Percentiles rank a stretch among this genome's conserved stretches.
Conservation (phyloP, 345 rosid species). For the Populus alba region DNA sequence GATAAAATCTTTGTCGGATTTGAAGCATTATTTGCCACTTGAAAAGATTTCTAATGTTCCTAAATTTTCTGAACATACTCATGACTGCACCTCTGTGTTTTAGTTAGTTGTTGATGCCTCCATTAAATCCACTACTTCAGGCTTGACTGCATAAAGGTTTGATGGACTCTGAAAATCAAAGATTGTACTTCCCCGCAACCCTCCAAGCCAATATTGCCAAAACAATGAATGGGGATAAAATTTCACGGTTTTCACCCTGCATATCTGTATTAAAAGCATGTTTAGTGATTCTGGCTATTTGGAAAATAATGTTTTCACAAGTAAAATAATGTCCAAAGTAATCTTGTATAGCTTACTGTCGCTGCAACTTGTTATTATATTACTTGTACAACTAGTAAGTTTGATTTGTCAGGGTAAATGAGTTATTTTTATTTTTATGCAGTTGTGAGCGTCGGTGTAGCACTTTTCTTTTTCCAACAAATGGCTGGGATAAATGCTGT, state of each 20-base stretch:
- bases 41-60: neutral
- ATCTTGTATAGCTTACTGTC: neutral
- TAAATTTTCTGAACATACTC: neutral
- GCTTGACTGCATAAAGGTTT: neutral
- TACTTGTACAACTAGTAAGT: conserved; percentile 4
- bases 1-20: neutral
- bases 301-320: too few relatives aligned
- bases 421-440: conserved; percentile 24
- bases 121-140: neutral
- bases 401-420: neutral
- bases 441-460: conserved; percentile 98
- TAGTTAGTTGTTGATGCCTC: neutral
- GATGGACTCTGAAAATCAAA: neutral
- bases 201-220: neutral
- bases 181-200: neutral
- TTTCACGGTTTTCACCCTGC: neutral
- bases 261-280: too few relatives aligned
- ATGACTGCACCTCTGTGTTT: neutral
- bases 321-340: neutral
- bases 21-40: neutral
- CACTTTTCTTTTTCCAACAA: conserved; percentile 98
- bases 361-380: neutral
- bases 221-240: neutral
- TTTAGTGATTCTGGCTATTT: too few relatives aligned
- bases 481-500: conserved; percentile 98